These are phyloP conservation scores for Cardiospermum halicacabum DNA, from an alignment of 345 rosid genomes.

Conservation along the genomic window DNA sequence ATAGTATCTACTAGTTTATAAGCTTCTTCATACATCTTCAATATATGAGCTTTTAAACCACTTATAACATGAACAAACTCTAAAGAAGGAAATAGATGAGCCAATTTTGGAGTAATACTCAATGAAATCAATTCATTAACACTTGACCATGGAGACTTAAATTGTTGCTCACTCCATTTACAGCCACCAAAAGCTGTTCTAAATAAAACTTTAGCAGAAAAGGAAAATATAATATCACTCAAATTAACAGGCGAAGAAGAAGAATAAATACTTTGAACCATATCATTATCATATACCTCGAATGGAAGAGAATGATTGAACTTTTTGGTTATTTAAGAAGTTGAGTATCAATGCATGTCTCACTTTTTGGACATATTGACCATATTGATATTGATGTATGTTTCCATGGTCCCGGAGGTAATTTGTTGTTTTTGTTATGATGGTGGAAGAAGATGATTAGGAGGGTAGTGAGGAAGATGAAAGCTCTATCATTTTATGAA, in stretches of 20 bases:
- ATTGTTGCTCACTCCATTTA: not conserved
- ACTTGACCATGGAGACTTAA: no score
- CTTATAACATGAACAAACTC: slow-evolving; percentile 2
- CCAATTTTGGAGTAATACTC: not conserved
- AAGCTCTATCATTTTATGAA: no score
- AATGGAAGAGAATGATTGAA: not conserved
- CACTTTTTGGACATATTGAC: not conserved
- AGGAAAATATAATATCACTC: not conserved
- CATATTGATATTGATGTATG: slow-evolving; percentile 13
- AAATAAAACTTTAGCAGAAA: not conserved
- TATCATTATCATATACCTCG: not conserved
- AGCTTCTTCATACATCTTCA: not conserved
- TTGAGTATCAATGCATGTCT: not conserved
- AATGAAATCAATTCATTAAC: not conserved
- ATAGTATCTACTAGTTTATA: not conserved
- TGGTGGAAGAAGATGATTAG: no score
- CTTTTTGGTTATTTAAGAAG: not conserved
- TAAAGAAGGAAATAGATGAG: not conserved
- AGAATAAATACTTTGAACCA: not conserved
- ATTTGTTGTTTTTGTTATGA: not conserved
- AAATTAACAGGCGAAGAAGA: not conserved
- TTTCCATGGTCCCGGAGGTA: slow-evolving; percentile 26
- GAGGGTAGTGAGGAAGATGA: no score
- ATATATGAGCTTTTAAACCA: slow-evolving; percentile 7
- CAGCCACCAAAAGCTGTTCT: not conserved